Evolutionary conservation across 768 basidiomycete genomes (phyloP), one percentile per base, ranked within the genome.

Genomic region (Tulasnella sp.): DNA sequence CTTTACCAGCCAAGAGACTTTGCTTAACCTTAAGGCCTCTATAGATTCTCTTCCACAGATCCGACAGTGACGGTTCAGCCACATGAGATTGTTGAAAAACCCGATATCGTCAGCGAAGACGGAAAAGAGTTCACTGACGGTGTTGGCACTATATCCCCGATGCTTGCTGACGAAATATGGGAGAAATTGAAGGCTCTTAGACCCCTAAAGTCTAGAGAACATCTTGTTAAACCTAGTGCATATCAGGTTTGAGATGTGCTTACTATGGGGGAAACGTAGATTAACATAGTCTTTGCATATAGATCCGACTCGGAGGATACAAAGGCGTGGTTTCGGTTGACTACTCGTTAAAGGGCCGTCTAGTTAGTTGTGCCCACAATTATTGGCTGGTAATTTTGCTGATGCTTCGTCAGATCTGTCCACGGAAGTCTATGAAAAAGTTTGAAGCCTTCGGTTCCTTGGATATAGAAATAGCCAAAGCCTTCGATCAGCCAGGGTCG

Each of bases 321-420:
- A 91, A 91, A 63, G 89, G 88, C 0, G 76, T 90, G 20, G 81
- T 90, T 0, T 71, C 67, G 3, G 71, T 89, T 9, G 86, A 90
- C 58, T 64, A 58, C 3, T 48, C 54, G 20, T 59, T 85, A 2
- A 65, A 72, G 42, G 57, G 65, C 15, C 58, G 67, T n/a, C n/a
- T n/a, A 15, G 56, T 64, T 35, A 77, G 77, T 0, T 74, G 79
- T 43, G 20, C 6, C 7, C 16, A 16, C 16, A 24, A 32, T 48
- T 34, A n/a, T n/a, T n/a, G n/a, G n/a, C n/a, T n/a, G n/a, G n/a
- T n/a, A n/a, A n/a, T n/a, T n/a, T n/a, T n/a, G n/a, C n/a, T n/a
- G n/a, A n/a, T n/a, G 13, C 5, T 15, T 5, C n/a, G 44, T 39
- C 72, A 71, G 15, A 83, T 90, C 81, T 72, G 79, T 25, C 60